These are phyloP conservation scores for Globisporangium orthogonon DNA, from an alignment of 352 stramenopile genomes.

Conservation along the genomic window DNA sequence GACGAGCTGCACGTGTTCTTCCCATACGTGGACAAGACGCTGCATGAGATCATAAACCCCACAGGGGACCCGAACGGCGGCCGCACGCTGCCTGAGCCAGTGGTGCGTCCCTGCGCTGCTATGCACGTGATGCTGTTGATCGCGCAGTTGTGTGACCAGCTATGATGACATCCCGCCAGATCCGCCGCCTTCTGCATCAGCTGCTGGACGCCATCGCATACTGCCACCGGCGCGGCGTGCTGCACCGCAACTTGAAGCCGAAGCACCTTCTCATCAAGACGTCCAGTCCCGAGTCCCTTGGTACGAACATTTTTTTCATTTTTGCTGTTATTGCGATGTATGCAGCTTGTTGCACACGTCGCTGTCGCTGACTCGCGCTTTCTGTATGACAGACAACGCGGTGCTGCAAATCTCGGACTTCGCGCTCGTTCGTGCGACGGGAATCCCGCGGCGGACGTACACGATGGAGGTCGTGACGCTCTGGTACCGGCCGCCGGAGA, in stretches of 20 bases:
- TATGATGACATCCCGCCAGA: constrained; percentile 19
- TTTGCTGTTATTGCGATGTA: background rate
- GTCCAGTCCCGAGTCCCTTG: constrained; percentile 44
- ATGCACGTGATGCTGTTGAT: background rate
- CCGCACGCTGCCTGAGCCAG: constrained; percentile 59
- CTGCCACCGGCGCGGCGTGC: constrained; percentile 80
- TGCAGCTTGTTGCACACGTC: background rate
- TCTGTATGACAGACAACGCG: constrained; percentile 34
- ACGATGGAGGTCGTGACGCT: constrained; percentile 90
- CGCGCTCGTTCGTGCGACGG: constrained; percentile 80
- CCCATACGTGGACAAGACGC: constrained; percentile 85
- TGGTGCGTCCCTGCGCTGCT: constrained; percentile 30
- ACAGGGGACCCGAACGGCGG: constrained; percentile 77
- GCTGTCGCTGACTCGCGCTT: background rate
- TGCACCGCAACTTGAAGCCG: constrained; percentile 89
- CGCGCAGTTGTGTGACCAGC: background rate
- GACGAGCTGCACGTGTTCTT: constrained; percentile 90
- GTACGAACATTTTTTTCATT: constrained; percentile 17
- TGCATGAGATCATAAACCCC: constrained; percentile 90
- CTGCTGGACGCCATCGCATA: constrained; percentile 85
- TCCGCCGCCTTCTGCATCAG: constrained; percentile 78
- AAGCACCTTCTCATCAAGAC: constrained; percentile 88
- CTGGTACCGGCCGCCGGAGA: constrained; percentile 88
- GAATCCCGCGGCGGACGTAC: constrained; percentile 84
- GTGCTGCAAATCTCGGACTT: constrained; percentile 87